These are phyloP conservation scores for Fusarium sp. DNA, from an alignment of 2,329 filamentous ascomycete species.

Conservation along the genomic window DNA sequence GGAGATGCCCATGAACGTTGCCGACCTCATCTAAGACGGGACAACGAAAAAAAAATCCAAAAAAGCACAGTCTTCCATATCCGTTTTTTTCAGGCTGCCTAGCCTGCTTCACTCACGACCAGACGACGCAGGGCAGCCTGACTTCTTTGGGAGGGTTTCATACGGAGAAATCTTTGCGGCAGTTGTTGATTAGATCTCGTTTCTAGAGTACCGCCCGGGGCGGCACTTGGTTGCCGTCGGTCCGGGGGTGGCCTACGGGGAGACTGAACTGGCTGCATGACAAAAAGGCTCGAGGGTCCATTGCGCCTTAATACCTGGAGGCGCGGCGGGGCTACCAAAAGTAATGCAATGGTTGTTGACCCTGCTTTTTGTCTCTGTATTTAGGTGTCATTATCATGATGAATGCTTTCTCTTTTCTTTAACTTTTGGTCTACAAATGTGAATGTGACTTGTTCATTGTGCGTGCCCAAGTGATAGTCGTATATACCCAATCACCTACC, in stretches of 20 bases:
- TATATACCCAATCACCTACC: background rate
- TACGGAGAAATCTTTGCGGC: slow-evolving; percentile 49
- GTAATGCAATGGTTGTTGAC: slow-evolving; percentile 55
- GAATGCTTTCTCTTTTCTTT: slow-evolving; percentile 43
- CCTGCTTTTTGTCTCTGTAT: slow-evolving; percentile 52
- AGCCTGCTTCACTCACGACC: slow-evolving; percentile 28
- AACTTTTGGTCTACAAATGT: slow-evolving; percentile 6
- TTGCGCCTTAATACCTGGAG: slow-evolving; percentile 53
- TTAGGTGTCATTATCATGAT: slow-evolving; percentile 53
- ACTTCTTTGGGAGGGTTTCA: slow-evolving; percentile 47
- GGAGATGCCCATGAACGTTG: slow-evolving; percentile 99
- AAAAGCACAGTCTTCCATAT: slow-evolving; percentile 40
- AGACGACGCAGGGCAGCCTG: slow-evolving; percentile 44
- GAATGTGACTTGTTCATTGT: background rate
- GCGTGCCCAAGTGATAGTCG: background rate
- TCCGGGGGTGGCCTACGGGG: slow-evolving; percentile 47
- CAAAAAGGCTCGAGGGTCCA: slow-evolving; percentile 54
- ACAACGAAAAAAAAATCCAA: slow-evolving; percentile 36
- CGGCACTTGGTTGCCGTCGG: slow-evolving; percentile 40
- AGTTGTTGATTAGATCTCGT: slow-evolving; percentile 56
- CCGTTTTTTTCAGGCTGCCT: slow-evolving; percentile 39
- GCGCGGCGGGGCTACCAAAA: slow-evolving; percentile 56
- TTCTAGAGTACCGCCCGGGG: slow-evolving; percentile 51
- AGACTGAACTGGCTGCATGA: slow-evolving; percentile 49
- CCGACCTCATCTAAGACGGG: slow-evolving; percentile 75